These are phyloP conservation scores for Chenopodium quinoa DNA, from an alignment of 148 eudicot species.

Conservation along the genomic window DNA sequence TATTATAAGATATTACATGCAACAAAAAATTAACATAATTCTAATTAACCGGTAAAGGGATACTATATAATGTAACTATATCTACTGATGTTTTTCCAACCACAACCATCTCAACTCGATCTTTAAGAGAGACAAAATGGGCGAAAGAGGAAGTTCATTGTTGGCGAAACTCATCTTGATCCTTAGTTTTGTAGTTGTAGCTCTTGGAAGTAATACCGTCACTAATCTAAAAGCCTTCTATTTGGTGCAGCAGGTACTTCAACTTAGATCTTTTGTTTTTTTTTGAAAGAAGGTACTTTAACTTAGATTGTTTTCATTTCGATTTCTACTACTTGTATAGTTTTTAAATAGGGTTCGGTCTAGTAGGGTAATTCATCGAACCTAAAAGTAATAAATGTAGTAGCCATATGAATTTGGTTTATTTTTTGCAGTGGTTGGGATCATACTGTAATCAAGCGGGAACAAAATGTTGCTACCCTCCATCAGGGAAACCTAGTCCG, in stretches of 20 bases:
- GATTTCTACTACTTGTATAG: no score
- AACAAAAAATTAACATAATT: neutral
- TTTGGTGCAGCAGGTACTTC: conserved; percentile 17
- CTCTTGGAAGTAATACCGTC: neutral
- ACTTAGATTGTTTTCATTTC: no score
- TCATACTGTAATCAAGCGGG: conserved; percentile 31
- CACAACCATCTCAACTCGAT: neutral
- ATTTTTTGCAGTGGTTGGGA: conserved; percentile 29
- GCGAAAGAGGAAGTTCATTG: conserved; percentile 1
- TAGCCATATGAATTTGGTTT: no score
- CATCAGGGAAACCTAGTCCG: conserved; percentile 22
- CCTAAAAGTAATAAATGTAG: no score
- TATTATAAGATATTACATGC: neutral
- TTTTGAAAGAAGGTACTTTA: neutral
- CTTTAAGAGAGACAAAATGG: neutral
- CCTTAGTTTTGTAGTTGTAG: conserved; percentile 12
- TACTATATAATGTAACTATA: neutral
- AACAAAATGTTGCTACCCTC: conserved; percentile 27
- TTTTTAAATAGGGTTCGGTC: no score
- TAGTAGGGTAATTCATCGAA: no score
- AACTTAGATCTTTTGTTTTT: neutral
- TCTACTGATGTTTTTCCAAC: neutral
- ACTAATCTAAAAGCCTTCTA: conserved; percentile 15
- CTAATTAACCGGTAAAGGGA: neutral
- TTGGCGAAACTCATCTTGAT: conserved; percentile 1